A percentile compares a stretch with the other conserved stretches of the same genome.
Conservation (phyloP, 805 yeast species). For the Wickerhamomyces pijperi region DNA sequence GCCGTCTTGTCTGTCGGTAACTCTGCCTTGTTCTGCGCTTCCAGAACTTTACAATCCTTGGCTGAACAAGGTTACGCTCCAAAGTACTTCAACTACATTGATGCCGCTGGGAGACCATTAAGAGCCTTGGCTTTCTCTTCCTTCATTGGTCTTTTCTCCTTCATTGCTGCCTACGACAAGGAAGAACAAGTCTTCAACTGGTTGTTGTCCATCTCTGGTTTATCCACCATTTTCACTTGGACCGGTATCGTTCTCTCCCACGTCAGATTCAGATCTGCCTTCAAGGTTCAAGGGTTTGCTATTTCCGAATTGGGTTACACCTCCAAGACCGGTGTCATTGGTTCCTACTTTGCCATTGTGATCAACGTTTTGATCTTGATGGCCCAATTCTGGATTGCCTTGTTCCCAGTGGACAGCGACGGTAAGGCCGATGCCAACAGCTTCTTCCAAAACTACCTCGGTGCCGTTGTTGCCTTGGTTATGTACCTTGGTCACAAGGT, state of each 20-base stretch:
- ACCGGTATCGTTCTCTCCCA: constrained; percentile 43
- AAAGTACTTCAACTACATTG: constrained; percentile 36
- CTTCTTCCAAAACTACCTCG: constrained; percentile 47
- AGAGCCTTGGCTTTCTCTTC: constrained; percentile 41
- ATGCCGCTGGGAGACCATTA: constrained; percentile 49
- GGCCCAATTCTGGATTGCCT: constrained; percentile 59
- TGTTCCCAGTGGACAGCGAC: constrained; percentile 42
- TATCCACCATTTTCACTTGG: constrained; percentile 58
- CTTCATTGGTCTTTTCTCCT: constrained; percentile 48
- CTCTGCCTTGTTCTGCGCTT: constrained; percentile 63
- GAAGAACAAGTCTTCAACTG: constrained; percentile 50
- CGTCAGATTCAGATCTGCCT: constrained; percentile 47
- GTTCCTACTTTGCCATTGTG: constrained; percentile 39
- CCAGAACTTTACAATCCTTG: constrained; percentile 57
- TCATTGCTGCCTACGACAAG: constrained; percentile 53
- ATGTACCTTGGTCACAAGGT: constrained; percentile 43
- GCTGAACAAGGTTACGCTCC: constrained; percentile 69
- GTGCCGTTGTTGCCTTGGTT: constrained; percentile 29
- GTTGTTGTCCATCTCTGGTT: constrained; percentile 52
- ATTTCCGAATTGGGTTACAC: constrained; percentile 39
- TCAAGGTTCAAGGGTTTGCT: constrained; percentile 42
- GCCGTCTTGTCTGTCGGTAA: constrained; percentile 72
- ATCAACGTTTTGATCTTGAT: constrained; percentile 39
- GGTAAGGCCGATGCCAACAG: constrained; percentile 24
- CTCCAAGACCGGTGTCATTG: constrained; percentile 40